Percentiles rank a stretch among this genome's conserved stretches.
Evolutionary conservation across 2,329 filamentous ascomycete genomes (phyloP).

Genomic region (Cordyceps tenuipes): DNA sequence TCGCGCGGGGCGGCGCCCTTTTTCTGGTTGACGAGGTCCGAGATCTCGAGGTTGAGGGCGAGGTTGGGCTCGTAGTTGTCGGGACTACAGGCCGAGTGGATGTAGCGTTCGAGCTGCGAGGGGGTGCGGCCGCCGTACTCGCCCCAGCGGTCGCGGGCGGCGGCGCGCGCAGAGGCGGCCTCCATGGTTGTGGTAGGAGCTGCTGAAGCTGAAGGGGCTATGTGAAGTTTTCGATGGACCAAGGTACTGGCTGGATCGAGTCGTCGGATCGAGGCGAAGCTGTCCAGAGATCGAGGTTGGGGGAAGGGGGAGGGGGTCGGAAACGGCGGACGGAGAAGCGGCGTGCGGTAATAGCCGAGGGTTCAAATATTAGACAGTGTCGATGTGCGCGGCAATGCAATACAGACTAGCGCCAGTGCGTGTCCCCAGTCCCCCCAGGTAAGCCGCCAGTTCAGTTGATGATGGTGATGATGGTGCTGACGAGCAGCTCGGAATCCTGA

Average conservation of each 20-base stretch:
- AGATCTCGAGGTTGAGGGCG: slow-evolving; percentile 89
- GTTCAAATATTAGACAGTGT: background rate
- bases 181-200: slow-evolving; percentile 54
- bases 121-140: slow-evolving; percentile 69
- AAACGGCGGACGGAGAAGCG: background rate
- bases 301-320: background rate
- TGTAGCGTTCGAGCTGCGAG: slow-evolving; percentile 88
- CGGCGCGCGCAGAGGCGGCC: slow-evolving; percentile 90
- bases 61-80: slow-evolving; percentile 98
- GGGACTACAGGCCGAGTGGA: slow-evolving; percentile 91
- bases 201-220: background rate
- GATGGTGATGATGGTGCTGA: background rate
- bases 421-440: slow-evolving; percentile 2
- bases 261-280: background rate
- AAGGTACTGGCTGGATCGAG: background rate
- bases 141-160: slow-evolving; percentile 87
- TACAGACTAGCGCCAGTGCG: background rate
- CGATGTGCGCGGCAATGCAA: background rate
- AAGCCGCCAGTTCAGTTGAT: background rate
- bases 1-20: slow-evolving; percentile 94
- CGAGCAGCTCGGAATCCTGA: background rate
- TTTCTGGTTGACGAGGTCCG: slow-evolving; percentile 94
- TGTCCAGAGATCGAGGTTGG: background rate
- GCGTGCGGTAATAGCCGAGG: background rate
- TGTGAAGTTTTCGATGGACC: no score